Percentiles rank a stretch among this genome's conserved stretches.
phyloP scores from a whole-genome alignment of 2,329 filamentous ascomycete genomes.

The Conoideocrella luteorostrata region DNA sequence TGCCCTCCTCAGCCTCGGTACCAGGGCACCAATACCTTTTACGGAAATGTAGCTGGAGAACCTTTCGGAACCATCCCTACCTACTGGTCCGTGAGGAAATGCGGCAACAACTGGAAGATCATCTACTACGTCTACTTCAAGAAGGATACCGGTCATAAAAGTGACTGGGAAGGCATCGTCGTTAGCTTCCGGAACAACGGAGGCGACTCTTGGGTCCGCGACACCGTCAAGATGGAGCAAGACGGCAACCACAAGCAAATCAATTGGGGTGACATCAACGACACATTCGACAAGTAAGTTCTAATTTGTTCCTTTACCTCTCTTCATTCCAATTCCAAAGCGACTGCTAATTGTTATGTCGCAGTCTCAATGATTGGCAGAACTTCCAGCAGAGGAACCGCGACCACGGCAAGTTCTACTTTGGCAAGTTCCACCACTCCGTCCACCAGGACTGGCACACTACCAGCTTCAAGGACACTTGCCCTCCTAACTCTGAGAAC shows the following conservation, averaged over 20 bases:
- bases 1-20: constrained; percentile 12
- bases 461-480: constrained; percentile 12
- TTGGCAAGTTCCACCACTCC: constrained; percentile 14
- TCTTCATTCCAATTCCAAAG: too few relatives aligned
- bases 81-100: constrained; percentile 13
- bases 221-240: constrained; percentile 13
- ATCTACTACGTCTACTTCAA: constrained; percentile 20
- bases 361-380: constrained; percentile 9
- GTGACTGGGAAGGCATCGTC: constrained; percentile 18
- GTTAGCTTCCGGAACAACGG: constrained; percentile 14
- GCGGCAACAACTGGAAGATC: constrained; percentile 15
- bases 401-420: constrained; percentile 15
- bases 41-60: constrained; percentile 12
- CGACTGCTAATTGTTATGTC: background rate
- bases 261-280: constrained; percentile 15
- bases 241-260: constrained; percentile 12
- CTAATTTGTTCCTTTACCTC: background rate
- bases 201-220: constrained; percentile 11
- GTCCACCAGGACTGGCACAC: constrained; percentile 14
- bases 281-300: constrained; percentile 15
- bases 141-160: constrained; percentile 19
- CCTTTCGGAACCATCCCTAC: constrained; percentile 13
- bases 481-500: constrained; percentile 10
- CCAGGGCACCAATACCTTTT: constrained; percentile 13
- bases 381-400: constrained; percentile 13